Evolutionary conservation across 495 filamentous ascomycete genomes (phyloP).

Genomic region (Evernia prunastri): DNA sequence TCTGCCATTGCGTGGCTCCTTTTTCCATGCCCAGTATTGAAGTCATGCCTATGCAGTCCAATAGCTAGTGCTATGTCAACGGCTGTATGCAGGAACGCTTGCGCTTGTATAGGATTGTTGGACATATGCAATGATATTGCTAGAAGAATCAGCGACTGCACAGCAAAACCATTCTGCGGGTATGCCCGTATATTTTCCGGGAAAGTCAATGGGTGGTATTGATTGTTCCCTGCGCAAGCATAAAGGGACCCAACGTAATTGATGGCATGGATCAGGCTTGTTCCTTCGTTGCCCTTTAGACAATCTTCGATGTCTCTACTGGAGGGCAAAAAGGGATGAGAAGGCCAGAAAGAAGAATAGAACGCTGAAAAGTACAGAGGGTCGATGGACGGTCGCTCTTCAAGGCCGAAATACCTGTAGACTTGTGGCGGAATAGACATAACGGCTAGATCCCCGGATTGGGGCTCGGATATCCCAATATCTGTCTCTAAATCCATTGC

Average conservation of each 20-base stretch:
- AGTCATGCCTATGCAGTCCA: slow-evolving; percentile 59
- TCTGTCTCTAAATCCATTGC: too few species aligned
- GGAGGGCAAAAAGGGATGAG: background rate
- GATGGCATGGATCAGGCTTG: background rate
- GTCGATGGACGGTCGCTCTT: background rate
- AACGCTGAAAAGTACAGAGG: background rate
- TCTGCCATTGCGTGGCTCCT: slow-evolving; percentile 58
- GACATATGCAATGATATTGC: slow-evolving; percentile 72
- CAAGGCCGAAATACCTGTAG: background rate
- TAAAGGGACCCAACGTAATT: background rate
- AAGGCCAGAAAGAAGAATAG: background rate
- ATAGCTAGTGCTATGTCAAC: slow-evolving; percentile 67
- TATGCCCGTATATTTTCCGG: background rate
- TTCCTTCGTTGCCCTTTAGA: background rate
- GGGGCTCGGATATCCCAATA: too few species aligned
- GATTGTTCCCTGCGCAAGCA: background rate
- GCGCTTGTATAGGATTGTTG: slow-evolving; percentile 59
- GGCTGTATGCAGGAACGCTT: slow-evolving; percentile 58
- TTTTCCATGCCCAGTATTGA: slow-evolving; percentile 40
- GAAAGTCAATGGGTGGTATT: background rate
- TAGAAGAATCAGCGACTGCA: slow-evolving; percentile 72
- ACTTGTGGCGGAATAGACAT: background rate
- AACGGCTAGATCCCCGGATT: background rate
- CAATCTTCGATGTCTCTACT: background rate
- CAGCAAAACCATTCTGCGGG: slow-evolving; percentile 45